Conservation (phyloP, 371 early-diverging fungal species). For the Mucor saturninus region DNA sequence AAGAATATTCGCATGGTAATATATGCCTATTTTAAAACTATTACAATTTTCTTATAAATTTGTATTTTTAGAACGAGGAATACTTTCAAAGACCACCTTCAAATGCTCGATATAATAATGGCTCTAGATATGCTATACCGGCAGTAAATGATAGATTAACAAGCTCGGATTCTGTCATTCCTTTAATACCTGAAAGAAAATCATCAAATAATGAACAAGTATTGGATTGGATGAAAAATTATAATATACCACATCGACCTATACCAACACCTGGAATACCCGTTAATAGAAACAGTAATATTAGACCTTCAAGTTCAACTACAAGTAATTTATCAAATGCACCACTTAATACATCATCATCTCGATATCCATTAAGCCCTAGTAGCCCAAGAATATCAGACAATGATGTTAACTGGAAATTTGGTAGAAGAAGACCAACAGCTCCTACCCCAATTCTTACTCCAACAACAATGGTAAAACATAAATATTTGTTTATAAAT, state of each 20-base stretch:
- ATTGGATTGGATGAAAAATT: conserved; percentile 26
- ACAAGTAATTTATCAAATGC: conserved; percentile 1
- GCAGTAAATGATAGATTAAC: conserved; percentile 1
- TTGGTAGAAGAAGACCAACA: conserved; percentile 21
- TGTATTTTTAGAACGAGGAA: conserved; percentile 16
- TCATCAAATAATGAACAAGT: conserved; percentile 36
- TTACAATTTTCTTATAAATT: neutral
- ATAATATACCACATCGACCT: conserved; percentile 28
- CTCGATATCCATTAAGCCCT: conserved; percentile 12
- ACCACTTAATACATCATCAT: neutral
- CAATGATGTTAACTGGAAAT: conserved; percentile 26
- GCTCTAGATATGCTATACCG: conserved; percentile 12
- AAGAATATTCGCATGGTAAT: conserved; percentile 32
- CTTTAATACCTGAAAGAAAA: conserved; percentile 35
- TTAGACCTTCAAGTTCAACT: neutral
- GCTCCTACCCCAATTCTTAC: neutral
- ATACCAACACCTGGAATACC: conserved; percentile 1
- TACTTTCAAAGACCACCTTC: conserved; percentile 9
- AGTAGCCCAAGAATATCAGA: conserved; percentile 11
- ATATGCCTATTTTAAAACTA: neutral
- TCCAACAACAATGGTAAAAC: neutral
- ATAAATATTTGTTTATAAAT: neutral
- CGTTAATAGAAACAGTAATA: conserved; percentile 2
- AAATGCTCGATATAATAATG: conserved; percentile 10
- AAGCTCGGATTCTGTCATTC: conserved; percentile 15